Percentiles rank a stretch among this genome's conserved stretches.
Conservation (phyloP, 495 filamentous ascomycete genomes). For the Aspergillus campestris region DNA sequence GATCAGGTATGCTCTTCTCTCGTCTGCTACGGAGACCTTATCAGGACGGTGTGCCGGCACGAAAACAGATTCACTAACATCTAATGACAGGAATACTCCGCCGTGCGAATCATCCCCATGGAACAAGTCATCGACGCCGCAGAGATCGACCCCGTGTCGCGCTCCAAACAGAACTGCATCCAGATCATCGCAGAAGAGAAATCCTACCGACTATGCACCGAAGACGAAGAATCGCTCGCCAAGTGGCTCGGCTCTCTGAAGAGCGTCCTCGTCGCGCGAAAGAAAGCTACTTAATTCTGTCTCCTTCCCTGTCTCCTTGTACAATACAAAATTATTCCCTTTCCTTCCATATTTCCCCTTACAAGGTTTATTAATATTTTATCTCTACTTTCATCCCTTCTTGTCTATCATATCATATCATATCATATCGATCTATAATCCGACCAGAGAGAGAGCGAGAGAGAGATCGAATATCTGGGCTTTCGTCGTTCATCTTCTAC, state of each 20-base stretch:
- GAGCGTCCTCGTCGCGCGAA: slow-evolving; percentile 58
- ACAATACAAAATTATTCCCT: no score
- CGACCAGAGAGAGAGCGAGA: no score
- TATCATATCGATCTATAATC: no score
- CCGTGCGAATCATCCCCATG: slow-evolving; percentile 72
- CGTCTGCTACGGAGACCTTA: no score
- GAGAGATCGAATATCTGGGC: no score
- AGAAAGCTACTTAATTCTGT: slow-evolving; percentile 30
- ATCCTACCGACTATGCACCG: slow-evolving; percentile 77
- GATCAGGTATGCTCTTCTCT: slow-evolving; percentile 45
- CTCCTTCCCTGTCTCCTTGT: no score
- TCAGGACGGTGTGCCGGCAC: no score
- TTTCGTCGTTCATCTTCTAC: no score
- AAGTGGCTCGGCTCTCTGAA: slow-evolving; percentile 86
- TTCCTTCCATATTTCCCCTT: no score
- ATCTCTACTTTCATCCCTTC: no score
- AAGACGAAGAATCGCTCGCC: slow-evolving; percentile 72
- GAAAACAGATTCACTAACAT: slow-evolving; percentile 10
- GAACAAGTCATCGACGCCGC: slow-evolving; percentile 80
- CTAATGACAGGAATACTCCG: slow-evolving; percentile 61
- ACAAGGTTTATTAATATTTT: no score
- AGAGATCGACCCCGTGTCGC: slow-evolving; percentile 81
- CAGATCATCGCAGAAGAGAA: slow-evolving; percentile 95
- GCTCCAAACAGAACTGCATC: slow-evolving; percentile 76
- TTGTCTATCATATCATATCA: no score